phyloP scores from a whole-genome alignment of 2,329 filamentous ascomycete genomes.

The Alternaria tenuissima region DNA sequence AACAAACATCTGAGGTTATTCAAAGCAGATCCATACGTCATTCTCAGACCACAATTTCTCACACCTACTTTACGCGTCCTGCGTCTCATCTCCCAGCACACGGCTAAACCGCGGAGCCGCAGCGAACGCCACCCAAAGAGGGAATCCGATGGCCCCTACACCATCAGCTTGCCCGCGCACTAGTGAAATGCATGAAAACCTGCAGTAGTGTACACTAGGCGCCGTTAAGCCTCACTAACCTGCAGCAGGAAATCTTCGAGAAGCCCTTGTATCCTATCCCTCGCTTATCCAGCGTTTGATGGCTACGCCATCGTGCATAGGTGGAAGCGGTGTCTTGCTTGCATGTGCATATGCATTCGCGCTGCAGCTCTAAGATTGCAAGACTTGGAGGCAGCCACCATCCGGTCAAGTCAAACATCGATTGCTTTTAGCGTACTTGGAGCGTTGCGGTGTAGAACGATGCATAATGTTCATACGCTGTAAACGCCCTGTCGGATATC shows the following conservation, averaged over 20 bases:
- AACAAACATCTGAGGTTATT: background rate
- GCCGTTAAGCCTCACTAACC: slow-evolving; percentile 19
- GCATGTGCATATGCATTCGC: slow-evolving; percentile 13
- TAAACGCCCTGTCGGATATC: slow-evolving; percentile 1
- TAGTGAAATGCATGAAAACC: slow-evolving; percentile 16
- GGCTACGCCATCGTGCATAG: slow-evolving; percentile 13
- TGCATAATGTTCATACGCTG: slow-evolving; percentile 3
- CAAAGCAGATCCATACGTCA: slow-evolving; percentile 3
- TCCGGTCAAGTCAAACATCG: slow-evolving; percentile 12
- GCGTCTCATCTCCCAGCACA: slow-evolving; percentile 5
- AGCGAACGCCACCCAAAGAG: slow-evolving; percentile 4
- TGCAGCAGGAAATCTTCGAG: slow-evolving; percentile 13
- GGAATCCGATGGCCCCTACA: slow-evolving; percentile 7
- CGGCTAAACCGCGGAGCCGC: slow-evolving; percentile 18
- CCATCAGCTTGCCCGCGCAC: slow-evolving; percentile 9
- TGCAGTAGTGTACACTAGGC: slow-evolving; percentile 18
- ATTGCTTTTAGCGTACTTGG: background rate
- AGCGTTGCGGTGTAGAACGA: slow-evolving; percentile 12
- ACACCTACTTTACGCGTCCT: slow-evolving; percentile 7
- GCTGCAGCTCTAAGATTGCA: slow-evolving; percentile 4
- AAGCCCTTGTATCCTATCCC: slow-evolving; percentile 5
- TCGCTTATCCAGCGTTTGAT: slow-evolving; percentile 7
- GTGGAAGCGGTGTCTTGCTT: slow-evolving; percentile 12
- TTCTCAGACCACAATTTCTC: slow-evolving; percentile 2
- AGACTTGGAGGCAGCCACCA: slow-evolving; percentile 7